Percentiles rank a stretch among this genome's conserved stretches.
phyloP scores from a whole-genome alignment of 2,329 filamentous ascomycete genomes.

The Lithohypha guttulata region DNA sequence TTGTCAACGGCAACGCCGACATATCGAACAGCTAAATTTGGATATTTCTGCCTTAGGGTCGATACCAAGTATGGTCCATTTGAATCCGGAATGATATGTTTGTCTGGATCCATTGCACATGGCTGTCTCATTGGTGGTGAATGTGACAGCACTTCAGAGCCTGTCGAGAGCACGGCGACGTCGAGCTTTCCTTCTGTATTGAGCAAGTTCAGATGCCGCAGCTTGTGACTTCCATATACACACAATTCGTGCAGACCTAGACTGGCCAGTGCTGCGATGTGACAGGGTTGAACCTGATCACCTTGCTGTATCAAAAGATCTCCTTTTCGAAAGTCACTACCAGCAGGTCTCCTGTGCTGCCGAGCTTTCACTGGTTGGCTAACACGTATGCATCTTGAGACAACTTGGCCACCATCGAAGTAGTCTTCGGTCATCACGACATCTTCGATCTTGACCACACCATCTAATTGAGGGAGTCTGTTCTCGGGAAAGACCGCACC shows the following conservation, averaged over 20 bases:
- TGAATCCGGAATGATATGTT: slow-evolving; percentile 15
- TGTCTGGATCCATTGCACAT: not conserved
- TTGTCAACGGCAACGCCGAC: slow-evolving; percentile 19
- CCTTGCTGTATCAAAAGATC: too few relatives aligned
- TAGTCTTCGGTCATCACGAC: slow-evolving; percentile 5
- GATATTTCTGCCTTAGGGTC: slow-evolving; percentile 12
- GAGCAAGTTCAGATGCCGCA: too few relatives aligned
- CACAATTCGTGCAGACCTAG: too few relatives aligned
- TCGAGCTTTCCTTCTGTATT: too few relatives aligned
- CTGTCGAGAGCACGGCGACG: slow-evolving; percentile 22
- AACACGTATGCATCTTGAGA: too few relatives aligned
- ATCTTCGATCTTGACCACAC: slow-evolving; percentile 21
- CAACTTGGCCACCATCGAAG: not conserved
- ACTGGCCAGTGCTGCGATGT: too few relatives aligned
- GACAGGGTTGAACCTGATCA: too few relatives aligned
- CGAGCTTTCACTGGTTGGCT: too few relatives aligned
- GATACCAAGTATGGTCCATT: slow-evolving; percentile 23
- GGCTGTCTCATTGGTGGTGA: not conserved
- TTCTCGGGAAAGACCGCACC: slow-evolving; percentile 23
- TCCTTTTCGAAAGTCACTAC: too few relatives aligned
- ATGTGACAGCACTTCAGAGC: slow-evolving; percentile 13
- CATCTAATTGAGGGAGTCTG: slow-evolving; percentile 12
- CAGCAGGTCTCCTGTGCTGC: too few relatives aligned
- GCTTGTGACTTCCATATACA: too few relatives aligned
- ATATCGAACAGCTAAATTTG: slow-evolving; percentile 16